A percentile compares a stretch with the other conserved stretches of the same genome.
These are phyloP conservation scores for Calonectria montana DNA, from an alignment of 2,329 filamentous ascomycete species.

Conservation along the genomic window DNA sequence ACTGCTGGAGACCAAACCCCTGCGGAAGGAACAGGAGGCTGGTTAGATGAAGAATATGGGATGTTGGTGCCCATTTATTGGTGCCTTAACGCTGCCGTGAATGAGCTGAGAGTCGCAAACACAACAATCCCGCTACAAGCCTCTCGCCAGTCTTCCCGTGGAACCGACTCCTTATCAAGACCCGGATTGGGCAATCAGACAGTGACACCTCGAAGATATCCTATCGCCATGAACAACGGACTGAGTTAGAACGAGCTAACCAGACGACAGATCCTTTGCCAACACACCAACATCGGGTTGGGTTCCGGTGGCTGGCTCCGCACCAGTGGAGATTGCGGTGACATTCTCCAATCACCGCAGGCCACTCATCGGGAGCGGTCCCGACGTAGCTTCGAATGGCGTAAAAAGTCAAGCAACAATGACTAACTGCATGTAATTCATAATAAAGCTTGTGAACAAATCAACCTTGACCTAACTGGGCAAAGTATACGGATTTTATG, in stretches of 20 bases:
- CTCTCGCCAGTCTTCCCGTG: background rate
- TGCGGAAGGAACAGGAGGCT: constrained; percentile 43
- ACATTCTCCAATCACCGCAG: background rate
- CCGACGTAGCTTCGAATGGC: background rate
- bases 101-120: background rate
- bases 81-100: background rate
- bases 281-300: background rate
- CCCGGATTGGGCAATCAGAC: background rate
- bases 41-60: background rate
- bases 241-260: background rate
- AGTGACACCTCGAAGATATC: background rate
- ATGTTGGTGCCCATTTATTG: background rate
- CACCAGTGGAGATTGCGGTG: background rate
- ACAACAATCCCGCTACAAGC: background rate
- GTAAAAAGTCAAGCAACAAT: background rate
- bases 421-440: background rate
- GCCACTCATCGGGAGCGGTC: background rate
- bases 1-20: constrained; percentile 64
- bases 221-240: background rate
- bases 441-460: background rate
- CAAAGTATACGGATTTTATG: background rate
- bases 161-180: constrained; percentile 4
- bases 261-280: background rate
- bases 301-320: background rate
- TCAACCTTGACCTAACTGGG: background rate